Conservation (phyloP, 352 stramenopile genomes). For the Phytophthora rubi region DNA sequence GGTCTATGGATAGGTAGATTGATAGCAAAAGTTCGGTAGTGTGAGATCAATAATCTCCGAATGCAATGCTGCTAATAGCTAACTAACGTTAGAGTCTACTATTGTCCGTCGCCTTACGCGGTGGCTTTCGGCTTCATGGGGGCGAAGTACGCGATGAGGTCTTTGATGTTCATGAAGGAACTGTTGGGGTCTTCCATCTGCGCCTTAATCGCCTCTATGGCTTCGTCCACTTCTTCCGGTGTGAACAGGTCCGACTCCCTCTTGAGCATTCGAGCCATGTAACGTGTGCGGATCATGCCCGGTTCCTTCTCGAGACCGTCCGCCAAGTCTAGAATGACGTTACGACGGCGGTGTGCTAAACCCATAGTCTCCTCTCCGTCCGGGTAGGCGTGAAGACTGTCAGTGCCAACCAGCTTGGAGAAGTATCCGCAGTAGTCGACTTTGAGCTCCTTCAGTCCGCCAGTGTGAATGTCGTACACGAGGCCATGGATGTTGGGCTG, state of each 20-base stretch:
- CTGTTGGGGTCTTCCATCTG: conserved; percentile 42
- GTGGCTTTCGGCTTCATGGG: conserved; percentile 28
- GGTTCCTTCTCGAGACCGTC: conserved; percentile 68
- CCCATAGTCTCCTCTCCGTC: conserved; percentile 62
- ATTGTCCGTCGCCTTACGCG: conserved; percentile 1
- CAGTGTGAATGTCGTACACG: conserved; percentile 74
- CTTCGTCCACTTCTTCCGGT: conserved; percentile 59
- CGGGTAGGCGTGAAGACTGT: conserved; percentile 63
- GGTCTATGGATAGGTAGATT: neutral
- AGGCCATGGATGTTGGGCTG: conserved; percentile 78
- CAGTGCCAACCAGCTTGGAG: conserved; percentile 56
- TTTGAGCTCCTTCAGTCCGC: conserved; percentile 70
- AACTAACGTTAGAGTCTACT: neutral
- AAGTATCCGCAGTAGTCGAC: conserved; percentile 64
- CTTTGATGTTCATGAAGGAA: conserved; percentile 55
- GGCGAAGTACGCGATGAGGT: conserved; percentile 57
- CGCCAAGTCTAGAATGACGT: conserved; percentile 60
- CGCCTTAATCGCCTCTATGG: conserved; percentile 48
- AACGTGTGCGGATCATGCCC: conserved; percentile 56
- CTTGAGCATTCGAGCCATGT: conserved; percentile 70
- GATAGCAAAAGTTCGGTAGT: neutral
- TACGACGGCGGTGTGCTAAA: conserved; percentile 54
- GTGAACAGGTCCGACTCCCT: conserved; percentile 67
- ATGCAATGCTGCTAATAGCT: neutral
- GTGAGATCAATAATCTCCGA: neutral